Evolutionary conservation across 179 eudicot genomes (phyloP).

Genomic region (Beta macrorhiza): DNA sequence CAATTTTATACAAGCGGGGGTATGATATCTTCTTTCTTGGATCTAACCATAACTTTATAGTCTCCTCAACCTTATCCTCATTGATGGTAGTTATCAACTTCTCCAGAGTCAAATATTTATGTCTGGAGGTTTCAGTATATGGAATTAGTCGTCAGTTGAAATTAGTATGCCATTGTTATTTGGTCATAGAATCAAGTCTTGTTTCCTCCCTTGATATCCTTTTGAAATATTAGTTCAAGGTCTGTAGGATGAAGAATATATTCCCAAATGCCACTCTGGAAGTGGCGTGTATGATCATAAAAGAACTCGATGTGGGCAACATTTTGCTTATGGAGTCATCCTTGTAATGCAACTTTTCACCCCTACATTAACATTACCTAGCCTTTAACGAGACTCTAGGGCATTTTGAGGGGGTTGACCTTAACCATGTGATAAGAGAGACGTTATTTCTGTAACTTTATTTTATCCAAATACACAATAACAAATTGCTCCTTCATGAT

Average conservation of each 20-base stretch:
- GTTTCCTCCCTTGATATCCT: neutral
- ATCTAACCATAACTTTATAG: neutral
- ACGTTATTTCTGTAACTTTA: neutral
- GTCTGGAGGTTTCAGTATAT: neutral
- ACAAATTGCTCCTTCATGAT: neutral
- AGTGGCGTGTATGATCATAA: neutral
- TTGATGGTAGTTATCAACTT: neutral
- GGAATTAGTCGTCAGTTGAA: neutral
- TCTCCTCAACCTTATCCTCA: neutral
- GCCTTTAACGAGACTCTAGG: neutral
- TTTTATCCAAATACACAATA: neutral
- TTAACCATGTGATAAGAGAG: neutral
- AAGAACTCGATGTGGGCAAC: neutral
- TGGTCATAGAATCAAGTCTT: neutral
- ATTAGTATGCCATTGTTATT: neutral
- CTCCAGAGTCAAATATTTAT: neutral
- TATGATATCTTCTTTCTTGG: slow-evolving; percentile 26
- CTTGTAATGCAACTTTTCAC: neutral
- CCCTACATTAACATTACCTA: neutral
- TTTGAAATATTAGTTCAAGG: no score
- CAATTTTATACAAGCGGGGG: slow-evolving; percentile 81
- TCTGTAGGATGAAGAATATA: neutral
- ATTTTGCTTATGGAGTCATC: neutral
- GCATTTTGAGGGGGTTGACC: neutral
- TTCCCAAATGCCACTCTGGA: neutral